phyloP scores from a whole-genome alignment of 1,139 yeast species.

The Meyerozyma sp. region DNA sequence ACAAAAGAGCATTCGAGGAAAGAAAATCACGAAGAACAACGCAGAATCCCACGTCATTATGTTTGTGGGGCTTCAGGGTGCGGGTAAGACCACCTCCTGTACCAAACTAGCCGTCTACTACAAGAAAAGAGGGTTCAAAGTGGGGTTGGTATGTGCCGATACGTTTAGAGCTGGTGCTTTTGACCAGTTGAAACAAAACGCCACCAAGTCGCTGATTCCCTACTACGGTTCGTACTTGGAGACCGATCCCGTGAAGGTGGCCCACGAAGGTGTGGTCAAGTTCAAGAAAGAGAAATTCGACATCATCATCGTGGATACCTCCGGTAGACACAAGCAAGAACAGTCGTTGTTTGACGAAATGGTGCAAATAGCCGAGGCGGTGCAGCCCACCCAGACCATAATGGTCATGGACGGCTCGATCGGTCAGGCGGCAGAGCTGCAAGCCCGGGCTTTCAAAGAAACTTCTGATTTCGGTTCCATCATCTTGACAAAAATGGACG shows the following conservation, averaged over 20 bases:
- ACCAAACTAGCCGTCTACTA: slow-evolving; percentile 94
- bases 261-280: slow-evolving; percentile 85
- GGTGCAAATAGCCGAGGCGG: slow-evolving; percentile 86
- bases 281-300: slow-evolving; percentile 91
- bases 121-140: slow-evolving; percentile 88
- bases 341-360: slow-evolving; percentile 87
- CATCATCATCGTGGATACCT: slow-evolving; percentile 91
- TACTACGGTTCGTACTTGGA: slow-evolving; percentile 93
- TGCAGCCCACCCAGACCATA: slow-evolving; percentile 87
- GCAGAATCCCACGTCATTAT: slow-evolving; percentile 59
- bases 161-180: slow-evolving; percentile 99
- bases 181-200: slow-evolving; percentile 96
- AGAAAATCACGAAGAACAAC: slow-evolving; percentile 19
- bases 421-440: slow-evolving; percentile 97
- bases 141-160: slow-evolving; percentile 97
- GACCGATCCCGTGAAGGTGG: slow-evolving; percentile 91
- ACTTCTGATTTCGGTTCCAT: slow-evolving; percentile 92
- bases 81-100: slow-evolving; percentile 97
- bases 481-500: slow-evolving; percentile 94
- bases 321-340: slow-evolving; percentile 97
- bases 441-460: slow-evolving; percentile 91
- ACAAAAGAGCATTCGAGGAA: slow-evolving; percentile 23
- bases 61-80: slow-evolving; percentile 98
- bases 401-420: slow-evolving; percentile 98
- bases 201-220: slow-evolving; percentile 91